Evolutionary conservation across 1,139 yeast species (phyloP), one percentile per base, ranked within the genome.

Genomic region (Saccharomyces hybrid): DNA sequence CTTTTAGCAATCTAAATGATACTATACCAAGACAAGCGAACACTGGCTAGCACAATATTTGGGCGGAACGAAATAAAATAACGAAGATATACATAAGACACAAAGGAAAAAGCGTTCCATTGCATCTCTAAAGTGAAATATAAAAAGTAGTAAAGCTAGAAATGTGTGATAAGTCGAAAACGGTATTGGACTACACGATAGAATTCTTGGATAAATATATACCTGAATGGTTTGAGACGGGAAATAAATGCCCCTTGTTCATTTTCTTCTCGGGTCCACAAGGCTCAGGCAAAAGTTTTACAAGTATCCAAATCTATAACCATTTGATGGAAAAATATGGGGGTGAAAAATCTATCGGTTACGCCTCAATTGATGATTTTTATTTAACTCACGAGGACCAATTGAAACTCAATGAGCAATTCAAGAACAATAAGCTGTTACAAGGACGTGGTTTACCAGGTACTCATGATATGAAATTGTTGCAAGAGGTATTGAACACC

Each of bases 371-470:
- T 67, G 99, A 93, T 71, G 99, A 93, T 69, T 79, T 89, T 56
- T 93, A 93, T 67, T 72, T 88, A 44, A 81, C 88, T 0, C 83
- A 81, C 63, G 67, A 65, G 3, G 84, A 83, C 23, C 96, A 88
- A 64, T 58, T 56, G 13, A 59, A 62, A 41, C 61, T 89, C 34
- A 78, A 79, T 3, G 48, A 60, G 2, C 57, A 58, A 11, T 58
- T 67, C 31, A 71, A 77, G 1, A 76, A 73, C 4, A 90, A 90
- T 66, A 68, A 71, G 38, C 71, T 89, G 52, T 66, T 88, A 28
- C 80, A 78, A 59, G 96, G 96, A 2, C 73, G 98, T 47, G 99
- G 99, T 0, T 75, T 88, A 31, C 98, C 98, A 0, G 98, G 98
- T 0, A 91, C 99, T 0, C 99, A 93, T 67, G 98, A 93, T 65